Percentiles rank a stretch among this genome's conserved stretches.
phyloP scores from a whole-genome alignment of 306 rosid species.

The Begonia masoniana region DNA sequence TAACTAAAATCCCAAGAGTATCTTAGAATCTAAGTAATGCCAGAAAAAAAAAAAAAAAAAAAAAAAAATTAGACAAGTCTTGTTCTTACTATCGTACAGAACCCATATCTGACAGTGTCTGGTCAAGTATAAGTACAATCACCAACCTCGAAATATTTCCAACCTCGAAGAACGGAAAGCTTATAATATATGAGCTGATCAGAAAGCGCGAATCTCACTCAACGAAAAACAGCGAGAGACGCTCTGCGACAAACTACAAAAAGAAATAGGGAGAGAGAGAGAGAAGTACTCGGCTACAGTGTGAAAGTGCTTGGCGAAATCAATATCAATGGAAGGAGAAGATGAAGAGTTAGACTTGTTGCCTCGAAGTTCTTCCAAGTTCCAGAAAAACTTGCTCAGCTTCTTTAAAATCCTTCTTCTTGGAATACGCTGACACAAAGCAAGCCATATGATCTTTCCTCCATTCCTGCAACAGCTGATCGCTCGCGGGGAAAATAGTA shows the following conservation, averaged over 20 bases:
- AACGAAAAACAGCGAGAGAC: neutral
- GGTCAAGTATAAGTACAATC: too few species aligned
- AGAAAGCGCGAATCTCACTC: neutral
- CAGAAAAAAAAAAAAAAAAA: too few species aligned
- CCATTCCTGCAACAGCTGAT: slow-evolving; percentile 26
- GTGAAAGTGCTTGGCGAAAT: slow-evolving; percentile 14
- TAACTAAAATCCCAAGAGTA: too few species aligned
- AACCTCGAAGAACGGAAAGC: neutral
- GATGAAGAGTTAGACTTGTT: slow-evolving; percentile 25
- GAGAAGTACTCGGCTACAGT: slow-evolving; percentile 45
- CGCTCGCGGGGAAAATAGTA: too few species aligned
- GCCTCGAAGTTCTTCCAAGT: slow-evolving; percentile 36
- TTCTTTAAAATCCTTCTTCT: slow-evolving; percentile 65
- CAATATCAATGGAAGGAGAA: slow-evolving; percentile 21
- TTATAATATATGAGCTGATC: neutral
- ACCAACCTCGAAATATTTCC: too few species aligned
- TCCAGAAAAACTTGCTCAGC: slow-evolving; percentile 47
- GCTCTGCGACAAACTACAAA: too few species aligned
- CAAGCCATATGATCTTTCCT: slow-evolving; percentile 48
- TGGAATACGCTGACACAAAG: slow-evolving; percentile 39
- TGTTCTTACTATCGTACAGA: too few species aligned
- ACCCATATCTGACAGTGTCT: too few species aligned
- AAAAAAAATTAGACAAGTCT: too few species aligned
- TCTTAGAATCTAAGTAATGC: too few species aligned
- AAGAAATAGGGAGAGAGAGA: neutral